These are phyloP conservation scores for Aspergillus aculeatus DNA, from an alignment of 2,329 filamentous ascomycete species.

Conservation along the genomic window DNA sequence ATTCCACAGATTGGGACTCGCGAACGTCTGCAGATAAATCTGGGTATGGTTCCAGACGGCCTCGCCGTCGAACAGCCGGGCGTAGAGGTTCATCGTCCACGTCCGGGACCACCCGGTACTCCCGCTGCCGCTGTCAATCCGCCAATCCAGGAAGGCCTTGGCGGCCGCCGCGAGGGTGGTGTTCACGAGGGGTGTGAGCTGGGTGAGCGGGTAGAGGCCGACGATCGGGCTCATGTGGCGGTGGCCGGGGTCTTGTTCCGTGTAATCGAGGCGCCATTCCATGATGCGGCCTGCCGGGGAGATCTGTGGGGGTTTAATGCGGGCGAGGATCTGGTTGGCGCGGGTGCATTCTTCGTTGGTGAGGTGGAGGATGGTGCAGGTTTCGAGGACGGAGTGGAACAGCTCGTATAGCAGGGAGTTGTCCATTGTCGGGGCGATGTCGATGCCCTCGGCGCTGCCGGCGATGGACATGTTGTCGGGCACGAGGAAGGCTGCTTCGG, in stretches of 20 bases:
- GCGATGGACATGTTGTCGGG: constrained; percentile 5
- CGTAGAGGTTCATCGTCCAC: constrained; percentile 49
- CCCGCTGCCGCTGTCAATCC: constrained; percentile 28
- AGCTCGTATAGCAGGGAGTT: constrained; percentile 43
- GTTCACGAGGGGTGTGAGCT: constrained; percentile 36
- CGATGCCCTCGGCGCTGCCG: constrained; percentile 4
- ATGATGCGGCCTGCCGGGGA: constrained; percentile 27
- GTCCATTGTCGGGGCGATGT: constrained; percentile 45
- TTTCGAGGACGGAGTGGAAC: constrained; percentile 17
- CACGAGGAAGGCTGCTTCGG: constrained; percentile 20
- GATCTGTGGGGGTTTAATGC: constrained; percentile 18
- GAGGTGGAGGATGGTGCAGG: neutral
- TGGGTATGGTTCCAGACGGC: constrained; percentile 38
- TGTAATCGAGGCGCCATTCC: constrained; percentile 37
- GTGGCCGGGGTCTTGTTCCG: constrained; percentile 48
- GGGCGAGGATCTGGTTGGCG: constrained; percentile 6
- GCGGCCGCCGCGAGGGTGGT: constrained; percentile 27
- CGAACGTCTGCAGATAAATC: constrained; percentile 19
- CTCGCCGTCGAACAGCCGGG: constrained; percentile 42
- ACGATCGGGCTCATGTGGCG: constrained; percentile 53
- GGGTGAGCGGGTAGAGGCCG: constrained; percentile 47
- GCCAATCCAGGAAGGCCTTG: constrained; percentile 7
- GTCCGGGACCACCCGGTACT: constrained; percentile 52
- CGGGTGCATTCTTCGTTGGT: neutral
- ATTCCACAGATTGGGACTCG: constrained; percentile 14